A percentile compares a stretch with the other conserved stretches of the same genome.
These are phyloP conservation scores for Acidiella bohemica DNA, from an alignment of 495 filamentous ascomycete species.

Conservation along the genomic window DNA sequence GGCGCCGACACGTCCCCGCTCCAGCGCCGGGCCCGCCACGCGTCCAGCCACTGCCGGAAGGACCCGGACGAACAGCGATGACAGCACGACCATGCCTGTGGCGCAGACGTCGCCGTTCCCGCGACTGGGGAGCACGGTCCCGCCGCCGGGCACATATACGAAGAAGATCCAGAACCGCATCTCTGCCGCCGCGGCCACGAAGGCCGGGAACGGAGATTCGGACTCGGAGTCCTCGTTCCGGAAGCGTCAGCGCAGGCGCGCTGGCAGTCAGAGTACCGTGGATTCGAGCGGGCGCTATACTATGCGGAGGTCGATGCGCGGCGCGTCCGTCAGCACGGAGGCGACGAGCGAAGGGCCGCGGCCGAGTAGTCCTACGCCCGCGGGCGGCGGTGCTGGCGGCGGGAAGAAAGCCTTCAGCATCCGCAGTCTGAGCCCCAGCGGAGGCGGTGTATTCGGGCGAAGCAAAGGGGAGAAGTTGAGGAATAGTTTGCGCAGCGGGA, in stretches of 20 bases:
- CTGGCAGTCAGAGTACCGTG: slow-evolving; percentile 21
- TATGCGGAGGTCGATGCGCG: slow-evolving; percentile 46
- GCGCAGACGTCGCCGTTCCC: slow-evolving; percentile 9
- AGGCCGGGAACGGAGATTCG: slow-evolving; percentile 37
- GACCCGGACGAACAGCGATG: neutral
- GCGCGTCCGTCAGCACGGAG: slow-evolving; percentile 21
- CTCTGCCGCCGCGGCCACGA: too few relatives aligned
- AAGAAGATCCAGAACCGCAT: too few relatives aligned
- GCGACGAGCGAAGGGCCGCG: slow-evolving; percentile 25
- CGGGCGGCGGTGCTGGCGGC: slow-evolving; percentile 20
- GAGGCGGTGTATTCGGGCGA: slow-evolving; percentile 16
- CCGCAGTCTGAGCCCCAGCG: slow-evolving; percentile 32
- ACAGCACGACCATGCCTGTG: neutral
- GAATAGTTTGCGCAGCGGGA: slow-evolving; percentile 3
- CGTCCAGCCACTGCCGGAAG: neutral
- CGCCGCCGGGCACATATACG: too few relatives aligned
- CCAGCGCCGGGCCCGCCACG: neutral
- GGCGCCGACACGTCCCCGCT: too few relatives aligned
- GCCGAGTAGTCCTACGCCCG: slow-evolving; percentile 21
- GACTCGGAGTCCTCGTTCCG: slow-evolving; percentile 47
- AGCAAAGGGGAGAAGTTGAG: slow-evolving; percentile 9
- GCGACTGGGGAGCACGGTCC: too few relatives aligned
- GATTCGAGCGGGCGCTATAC: slow-evolving; percentile 25
- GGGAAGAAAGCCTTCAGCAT: slow-evolving; percentile 33
- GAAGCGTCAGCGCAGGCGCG: slow-evolving; percentile 29